Evolutionary conservation across 495 filamentous ascomycete genomes (phyloP).

Genomic region (Amphirosellinia nigrospora): DNA sequence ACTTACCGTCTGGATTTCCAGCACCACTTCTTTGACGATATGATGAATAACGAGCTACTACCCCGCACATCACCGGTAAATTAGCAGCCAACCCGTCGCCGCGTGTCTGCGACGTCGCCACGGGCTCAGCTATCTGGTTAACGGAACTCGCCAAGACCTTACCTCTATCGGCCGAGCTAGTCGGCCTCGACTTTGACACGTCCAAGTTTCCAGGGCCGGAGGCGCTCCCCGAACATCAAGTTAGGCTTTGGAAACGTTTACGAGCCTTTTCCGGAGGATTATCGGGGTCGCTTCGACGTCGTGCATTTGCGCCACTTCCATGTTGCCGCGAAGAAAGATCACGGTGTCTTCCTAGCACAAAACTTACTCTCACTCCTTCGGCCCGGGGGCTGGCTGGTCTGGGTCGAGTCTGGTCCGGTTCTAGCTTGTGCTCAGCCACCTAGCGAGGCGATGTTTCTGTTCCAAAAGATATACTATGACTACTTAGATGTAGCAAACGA

Average conservation of each 20-base stretch:
- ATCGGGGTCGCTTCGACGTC: neutral
- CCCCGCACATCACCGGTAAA: neutral
- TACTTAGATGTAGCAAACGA: neutral
- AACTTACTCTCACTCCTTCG: constrained; percentile 12
- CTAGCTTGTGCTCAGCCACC: neutral
- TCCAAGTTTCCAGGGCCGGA: constrained; percentile 3
- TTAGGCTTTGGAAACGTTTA: neutral
- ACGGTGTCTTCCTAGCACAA: neutral
- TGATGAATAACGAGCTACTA: constrained; percentile 14
- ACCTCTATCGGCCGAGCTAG: constrained; percentile 14
- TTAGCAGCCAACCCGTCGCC: neutral
- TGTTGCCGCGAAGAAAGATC: constrained; percentile 5
- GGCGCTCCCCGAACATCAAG: constrained; percentile 6
- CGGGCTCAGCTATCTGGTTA: constrained; percentile 10
- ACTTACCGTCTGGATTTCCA: neutral
- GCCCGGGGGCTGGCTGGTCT: constrained; percentile 17
- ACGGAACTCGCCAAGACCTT: constrained; percentile 3
- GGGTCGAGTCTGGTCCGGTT: neutral
- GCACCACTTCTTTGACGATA: constrained; percentile 15
- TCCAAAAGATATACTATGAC: neutral
- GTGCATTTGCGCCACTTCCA: constrained; percentile 5
- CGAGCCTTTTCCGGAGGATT: neutral
- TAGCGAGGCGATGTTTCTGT: neutral
- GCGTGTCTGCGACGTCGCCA: neutral
- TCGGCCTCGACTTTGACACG: constrained; percentile 3